phyloP scores from a whole-genome alignment of 495 filamentous ascomycete species.

The Aspergillus steynii region DNA sequence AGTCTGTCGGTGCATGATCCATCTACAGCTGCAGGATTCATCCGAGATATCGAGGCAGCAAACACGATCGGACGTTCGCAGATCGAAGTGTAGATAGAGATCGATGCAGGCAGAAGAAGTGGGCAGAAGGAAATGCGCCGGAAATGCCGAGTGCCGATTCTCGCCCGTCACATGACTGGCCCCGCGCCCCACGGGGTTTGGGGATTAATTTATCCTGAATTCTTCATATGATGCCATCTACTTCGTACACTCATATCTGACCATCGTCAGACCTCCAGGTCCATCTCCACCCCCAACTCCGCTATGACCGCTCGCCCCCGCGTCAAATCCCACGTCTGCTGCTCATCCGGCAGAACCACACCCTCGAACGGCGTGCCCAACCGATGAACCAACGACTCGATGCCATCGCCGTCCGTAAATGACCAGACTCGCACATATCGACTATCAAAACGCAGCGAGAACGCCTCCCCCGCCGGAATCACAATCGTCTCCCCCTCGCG shows the following conservation, averaged over 20 bases:
- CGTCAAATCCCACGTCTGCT: slow-evolving; percentile 24
- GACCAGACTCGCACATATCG: slow-evolving; percentile 43
- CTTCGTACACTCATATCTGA: background rate
- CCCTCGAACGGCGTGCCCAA: slow-evolving; percentile 27
- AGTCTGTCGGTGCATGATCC: slow-evolving; percentile 20
- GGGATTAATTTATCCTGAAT: too few species aligned
- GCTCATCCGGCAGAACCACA: slow-evolving; percentile 31
- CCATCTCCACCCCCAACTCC: slow-evolving; percentile 25
- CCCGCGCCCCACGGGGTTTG: slow-evolving; percentile 8
- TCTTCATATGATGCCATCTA: background rate
- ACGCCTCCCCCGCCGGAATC: slow-evolving; percentile 42
- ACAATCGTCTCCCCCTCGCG: slow-evolving; percentile 45
- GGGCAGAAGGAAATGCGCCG: slow-evolving; percentile 11
- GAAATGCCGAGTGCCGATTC: slow-evolving; percentile 16
- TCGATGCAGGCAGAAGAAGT: background rate
- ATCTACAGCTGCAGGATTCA: slow-evolving; percentile 8
- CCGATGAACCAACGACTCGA: slow-evolving; percentile 35
- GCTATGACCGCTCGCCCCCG: slow-evolving; percentile 18
- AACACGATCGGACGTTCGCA: background rate
- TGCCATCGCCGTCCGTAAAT: slow-evolving; percentile 45
- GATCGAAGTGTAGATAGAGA: background rate
- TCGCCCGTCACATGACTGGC: slow-evolving; percentile 1
- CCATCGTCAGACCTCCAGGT: background rate
- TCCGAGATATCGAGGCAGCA: background rate
- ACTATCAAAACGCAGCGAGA: slow-evolving; percentile 37